Evolutionary conservation across 139 green algal genomes (phyloP).

Genomic region (Haematococcus sp.): DNA sequence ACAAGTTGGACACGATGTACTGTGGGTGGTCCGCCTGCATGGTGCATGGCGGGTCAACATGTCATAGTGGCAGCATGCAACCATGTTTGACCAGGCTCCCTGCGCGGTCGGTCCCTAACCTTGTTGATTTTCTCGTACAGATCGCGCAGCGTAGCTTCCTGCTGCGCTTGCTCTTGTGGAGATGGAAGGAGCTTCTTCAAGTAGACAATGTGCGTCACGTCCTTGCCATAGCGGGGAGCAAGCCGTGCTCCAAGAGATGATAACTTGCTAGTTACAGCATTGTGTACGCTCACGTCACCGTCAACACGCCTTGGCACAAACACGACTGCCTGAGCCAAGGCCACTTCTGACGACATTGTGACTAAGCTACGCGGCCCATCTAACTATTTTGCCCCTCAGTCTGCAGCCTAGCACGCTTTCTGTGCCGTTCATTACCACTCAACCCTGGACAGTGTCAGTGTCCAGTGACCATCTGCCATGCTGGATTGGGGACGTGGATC

Average conservation of each 20-base stretch:
- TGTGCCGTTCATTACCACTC: too few relatives aligned
- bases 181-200: slow-evolving; percentile 4
- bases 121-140: not conserved
- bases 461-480: too few relatives aligned
- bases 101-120: not conserved
- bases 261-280: not conserved
- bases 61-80: too few relatives aligned
- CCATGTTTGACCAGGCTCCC: not conserved
- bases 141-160: not conserved
- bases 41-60: not conserved
- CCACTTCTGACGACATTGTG: too few relatives aligned
- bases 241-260: not conserved
- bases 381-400: too few relatives aligned
- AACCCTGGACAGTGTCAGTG: too few relatives aligned
- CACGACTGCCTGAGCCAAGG: not conserved
- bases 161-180: slow-evolving; percentile 1
- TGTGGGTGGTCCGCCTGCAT: not conserved
- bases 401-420: too few relatives aligned
- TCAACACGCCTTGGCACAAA: slow-evolving; percentile 7
- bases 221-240: not conserved
- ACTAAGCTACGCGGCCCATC: too few relatives aligned
- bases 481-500: too few relatives aligned
- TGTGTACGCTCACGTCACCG: slow-evolving; percentile 4
- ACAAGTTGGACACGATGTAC: slow-evolving; percentile 6
- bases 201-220: not conserved